Evolutionary conservation across 805 yeast genomes (phyloP).

Genomic region (Candida saitoana): DNA sequence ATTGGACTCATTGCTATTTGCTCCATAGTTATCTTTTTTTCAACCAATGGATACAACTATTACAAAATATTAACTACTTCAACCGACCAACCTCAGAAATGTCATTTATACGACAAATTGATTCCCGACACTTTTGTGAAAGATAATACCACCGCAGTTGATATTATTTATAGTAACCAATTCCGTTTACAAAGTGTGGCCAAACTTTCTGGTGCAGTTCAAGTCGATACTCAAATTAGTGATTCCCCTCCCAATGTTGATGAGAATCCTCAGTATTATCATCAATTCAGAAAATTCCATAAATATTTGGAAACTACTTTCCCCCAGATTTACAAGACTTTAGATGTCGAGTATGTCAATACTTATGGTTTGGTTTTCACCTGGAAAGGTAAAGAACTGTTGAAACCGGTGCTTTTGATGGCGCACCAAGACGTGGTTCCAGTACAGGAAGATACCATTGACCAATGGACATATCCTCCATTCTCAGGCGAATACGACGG

Average conservation of each 20-base stretch:
- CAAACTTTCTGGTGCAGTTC: conserved; percentile 55
- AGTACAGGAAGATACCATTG: conserved; percentile 52
- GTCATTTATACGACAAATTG: conserved; percentile 22
- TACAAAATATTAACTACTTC: conserved; percentile 14
- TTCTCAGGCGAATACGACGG: conserved; percentile 61
- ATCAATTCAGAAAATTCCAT: conserved; percentile 42
- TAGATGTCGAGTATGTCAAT: conserved; percentile 55
- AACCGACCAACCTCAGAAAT: conserved; percentile 12
- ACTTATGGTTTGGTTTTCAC: conserved; percentile 60
- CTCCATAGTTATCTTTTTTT: conserved; percentile 12
- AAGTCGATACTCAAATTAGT: conserved; percentile 58
- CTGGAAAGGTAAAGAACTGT: conserved; percentile 52
- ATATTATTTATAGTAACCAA: conserved; percentile 21
- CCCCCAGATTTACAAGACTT: conserved; percentile 46
- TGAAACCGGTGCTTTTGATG: conserved; percentile 64
- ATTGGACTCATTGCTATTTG: neutral
- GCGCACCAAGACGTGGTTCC: conserved; percentile 86
- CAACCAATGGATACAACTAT: conserved; percentile 14
- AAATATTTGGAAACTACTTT: conserved; percentile 49
- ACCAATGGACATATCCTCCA: conserved; percentile 66
- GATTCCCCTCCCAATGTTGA: conserved; percentile 50
- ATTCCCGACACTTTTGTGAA: conserved; percentile 24
- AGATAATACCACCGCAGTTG: conserved; percentile 29
- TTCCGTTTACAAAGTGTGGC: conserved; percentile 33
- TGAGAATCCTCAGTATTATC: conserved; percentile 51